Conservation (phyloP, 805 yeast genomes). For the Middelhovenomyces tepae region DNA sequence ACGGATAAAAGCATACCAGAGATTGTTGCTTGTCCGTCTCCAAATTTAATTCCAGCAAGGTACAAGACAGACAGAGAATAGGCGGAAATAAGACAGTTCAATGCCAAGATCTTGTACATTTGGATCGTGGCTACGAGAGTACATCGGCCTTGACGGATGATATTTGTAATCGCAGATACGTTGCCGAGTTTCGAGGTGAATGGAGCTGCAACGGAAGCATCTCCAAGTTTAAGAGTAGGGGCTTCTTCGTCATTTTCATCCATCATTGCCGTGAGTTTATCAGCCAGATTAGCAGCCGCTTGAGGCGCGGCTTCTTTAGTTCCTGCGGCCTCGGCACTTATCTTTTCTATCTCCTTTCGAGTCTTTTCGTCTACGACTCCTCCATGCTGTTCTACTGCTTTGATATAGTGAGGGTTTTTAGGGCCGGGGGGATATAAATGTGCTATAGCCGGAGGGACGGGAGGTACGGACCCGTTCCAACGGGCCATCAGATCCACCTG, state of each 20-base stretch:
- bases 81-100: slow-evolving; percentile 94
- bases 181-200: slow-evolving; percentile 90
- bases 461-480: slow-evolving; percentile 64
- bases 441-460: slow-evolving; percentile 78
- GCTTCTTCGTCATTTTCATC: slow-evolving; percentile 71
- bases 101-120: slow-evolving; percentile 96
- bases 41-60: slow-evolving; percentile 95
- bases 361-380: slow-evolving; percentile 56
- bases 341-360: slow-evolving; percentile 32
- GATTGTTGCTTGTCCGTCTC: slow-evolving; percentile 95
- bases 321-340: slow-evolving; percentile 30
- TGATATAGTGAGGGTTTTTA: slow-evolving; percentile 75
- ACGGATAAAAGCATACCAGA: slow-evolving; percentile 89
- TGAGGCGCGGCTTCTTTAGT: slow-evolving; percentile 25
- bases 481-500: slow-evolving; percentile 68
- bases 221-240: slow-evolving; percentile 90
- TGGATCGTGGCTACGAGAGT: slow-evolving; percentile 95
- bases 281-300: slow-evolving; percentile 46
- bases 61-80: slow-evolving; percentile 89
- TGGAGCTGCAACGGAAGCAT: slow-evolving; percentile 99
- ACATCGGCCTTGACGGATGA: slow-evolving; percentile 96
- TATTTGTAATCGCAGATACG: slow-evolving; percentile 86
- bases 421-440: slow-evolving; percentile 97
- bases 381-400: slow-evolving; percentile 80
- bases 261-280: slow-evolving; percentile 48